Conservation (phyloP, 208 protist species). For the Crithidia bombi region DNA sequence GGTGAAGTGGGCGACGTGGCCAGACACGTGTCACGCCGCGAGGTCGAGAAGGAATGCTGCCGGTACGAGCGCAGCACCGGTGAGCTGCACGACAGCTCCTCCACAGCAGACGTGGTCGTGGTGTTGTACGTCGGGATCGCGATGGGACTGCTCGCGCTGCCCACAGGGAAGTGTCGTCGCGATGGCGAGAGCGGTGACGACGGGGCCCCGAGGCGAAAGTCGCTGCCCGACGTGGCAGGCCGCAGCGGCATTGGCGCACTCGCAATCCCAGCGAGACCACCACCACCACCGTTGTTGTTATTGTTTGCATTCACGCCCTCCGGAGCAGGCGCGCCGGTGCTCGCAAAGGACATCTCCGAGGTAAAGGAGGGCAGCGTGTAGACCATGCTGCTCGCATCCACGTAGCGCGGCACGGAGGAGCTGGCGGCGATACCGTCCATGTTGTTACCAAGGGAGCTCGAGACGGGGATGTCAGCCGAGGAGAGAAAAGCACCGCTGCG, state of each 20-base stretch:
- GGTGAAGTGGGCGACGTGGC: conserved; percentile 35
- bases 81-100: conserved; percentile 44
- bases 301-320: background rate
- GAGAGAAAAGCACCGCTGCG: conserved; percentile 1
- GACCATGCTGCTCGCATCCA: conserved; percentile 50
- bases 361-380: conserved; percentile 42
- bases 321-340: background rate
- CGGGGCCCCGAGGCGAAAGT: conserved; percentile 36
- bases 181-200: conserved; percentile 37
- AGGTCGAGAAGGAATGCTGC: conserved; percentile 52
- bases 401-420: conserved; percentile 46
- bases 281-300: background rate
- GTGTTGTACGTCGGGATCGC: conserved; percentile 58
- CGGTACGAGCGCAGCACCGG: conserved; percentile 77
- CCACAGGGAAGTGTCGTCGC: conserved; percentile 28
- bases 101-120: conserved; percentile 25
- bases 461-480: conserved; percentile 7
- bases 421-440: conserved; percentile 7
- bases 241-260: conserved; percentile 9
- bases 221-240: conserved; percentile 17
- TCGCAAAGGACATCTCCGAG: conserved; percentile 8
- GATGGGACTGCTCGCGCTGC: conserved; percentile 31
- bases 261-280: background rate
- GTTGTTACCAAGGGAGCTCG: conserved; percentile 12
- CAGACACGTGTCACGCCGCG: conserved; percentile 18